Evolutionary conservation across 1,139 yeast genomes (phyloP), one percentile per base, ranked within the genome.

Genomic region (Geotrichum candidum): DNA sequence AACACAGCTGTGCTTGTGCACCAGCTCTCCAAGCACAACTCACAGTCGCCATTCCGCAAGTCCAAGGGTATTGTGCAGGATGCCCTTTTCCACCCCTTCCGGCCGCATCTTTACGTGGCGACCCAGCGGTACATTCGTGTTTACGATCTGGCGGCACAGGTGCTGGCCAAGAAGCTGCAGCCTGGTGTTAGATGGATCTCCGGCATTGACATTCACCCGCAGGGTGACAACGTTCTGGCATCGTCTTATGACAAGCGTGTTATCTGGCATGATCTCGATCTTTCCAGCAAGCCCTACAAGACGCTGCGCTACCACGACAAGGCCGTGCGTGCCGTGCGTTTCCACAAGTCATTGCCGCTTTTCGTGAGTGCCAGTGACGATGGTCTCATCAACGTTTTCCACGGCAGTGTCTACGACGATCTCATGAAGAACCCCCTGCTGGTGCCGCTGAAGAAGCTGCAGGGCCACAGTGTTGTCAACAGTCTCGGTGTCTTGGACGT

Each of bases 321-420:
- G 76, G 99, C 99, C 2, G 97, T 94, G 48, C 85, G 99, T 73
- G 82, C 88, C 59, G 92, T 90, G 62, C 81, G 84, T 60, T 94
- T 87, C 84, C 99, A 94, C 78, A 89, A 87, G 72, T 83, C 83
- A 41, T 79, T 92, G 67, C 99, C 99, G 58, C 79, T 94, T 66
- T 94, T 95, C 78, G 91, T 97, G 67, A 88, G 96, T 45, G 96
- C 96, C n/a, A 86, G 96, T 35, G 99, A 94, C 74, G 99, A 94
- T 76, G 98, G 98, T 35, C 77, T 81, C 54, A 86, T 94, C 68
- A 96, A 95, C 77, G 89, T 95, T 41, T 90, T 95, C 90, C 99
- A 94, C 75, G 96, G 96, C 55, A 88, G 96, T 10, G 97, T 95
- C 13, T 94, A 92, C 75, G 98, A 94, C 73, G 99, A 94, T 75